phyloP scores from a whole-genome alignment of 2,329 filamentous ascomycete species.

The Cladosporium sphaerospermum region DNA sequence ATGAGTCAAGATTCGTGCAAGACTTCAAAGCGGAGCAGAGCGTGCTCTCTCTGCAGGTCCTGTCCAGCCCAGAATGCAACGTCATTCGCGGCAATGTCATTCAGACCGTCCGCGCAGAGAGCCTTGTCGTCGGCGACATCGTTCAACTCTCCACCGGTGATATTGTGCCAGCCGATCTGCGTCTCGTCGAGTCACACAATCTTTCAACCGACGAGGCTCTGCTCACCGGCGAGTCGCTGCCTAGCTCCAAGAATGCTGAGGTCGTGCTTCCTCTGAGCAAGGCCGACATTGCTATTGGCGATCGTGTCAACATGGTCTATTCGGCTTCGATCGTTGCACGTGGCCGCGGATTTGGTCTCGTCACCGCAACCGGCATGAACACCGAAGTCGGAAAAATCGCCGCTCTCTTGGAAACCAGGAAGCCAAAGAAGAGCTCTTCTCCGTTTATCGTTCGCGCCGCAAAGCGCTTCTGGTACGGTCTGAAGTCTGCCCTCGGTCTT shows the following conservation, averaged over 20 bases:
- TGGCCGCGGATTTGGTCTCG: slow-evolving; percentile 54
- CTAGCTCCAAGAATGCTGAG: slow-evolving; percentile 21
- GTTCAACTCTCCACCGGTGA: slow-evolving; percentile 58
- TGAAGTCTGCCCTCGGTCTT: slow-evolving; percentile 8
- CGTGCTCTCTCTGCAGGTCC: slow-evolving; percentile 48
- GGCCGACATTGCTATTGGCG: slow-evolving; percentile 45
- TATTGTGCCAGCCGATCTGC: slow-evolving; percentile 60
- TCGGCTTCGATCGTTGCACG: slow-evolving; percentile 57
- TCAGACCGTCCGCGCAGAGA: slow-evolving; percentile 45
- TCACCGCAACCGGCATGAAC: slow-evolving; percentile 51
- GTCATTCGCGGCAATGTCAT: slow-evolving; percentile 50
- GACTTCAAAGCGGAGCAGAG: slow-evolving; percentile 53
- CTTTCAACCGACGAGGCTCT: slow-evolving; percentile 67
- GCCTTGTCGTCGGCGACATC: slow-evolving; percentile 60
- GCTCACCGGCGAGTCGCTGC: slow-evolving; percentile 63
- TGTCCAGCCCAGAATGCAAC: slow-evolving; percentile 49
- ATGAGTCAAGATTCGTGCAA: slow-evolving; percentile 43
- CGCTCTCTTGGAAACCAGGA: slow-evolving; percentile 23
- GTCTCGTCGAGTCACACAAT: slow-evolving; percentile 59
- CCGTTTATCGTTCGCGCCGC: slow-evolving; percentile 4
- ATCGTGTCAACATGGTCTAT: slow-evolving; percentile 57
- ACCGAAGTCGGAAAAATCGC: slow-evolving; percentile 64
- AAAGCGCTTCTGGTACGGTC: slow-evolving; percentile 4
- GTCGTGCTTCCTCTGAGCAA: slow-evolving; percentile 14
- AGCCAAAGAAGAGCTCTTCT: neutral